Evolutionary conservation across 768 basidiomycete genomes (phyloP), one percentile per base, ranked within the genome.

Genomic region (Tricholoma matsutake): DNA sequence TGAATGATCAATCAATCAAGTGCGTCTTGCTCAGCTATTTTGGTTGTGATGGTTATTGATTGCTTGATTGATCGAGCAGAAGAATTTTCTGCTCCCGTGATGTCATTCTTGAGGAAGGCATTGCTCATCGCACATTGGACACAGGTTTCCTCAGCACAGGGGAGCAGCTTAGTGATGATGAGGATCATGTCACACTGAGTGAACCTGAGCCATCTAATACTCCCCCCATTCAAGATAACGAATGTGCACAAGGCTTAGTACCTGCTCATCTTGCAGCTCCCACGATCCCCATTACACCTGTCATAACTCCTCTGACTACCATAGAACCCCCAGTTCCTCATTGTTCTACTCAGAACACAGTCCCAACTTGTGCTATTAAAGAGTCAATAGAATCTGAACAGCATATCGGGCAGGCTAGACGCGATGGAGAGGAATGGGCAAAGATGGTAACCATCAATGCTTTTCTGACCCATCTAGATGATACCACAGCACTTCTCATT

Each of bases 381-480:
- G 57, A 54, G 13, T 56, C 54, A 1, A 73, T 71, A 13, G 39
- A 41, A 14, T 41, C 39, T n/a, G 39, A 41, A 16, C 39, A 41
- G 39, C 39, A 41, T 41, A 54, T 29, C 28, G 49, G 41, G 5
- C 43, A 58, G 29, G 56, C 66, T 7, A 13, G 16, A 1, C 22
- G n/a, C 0, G 2, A 55, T 1, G 52, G 58, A 31, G 16, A 16
- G 6, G 43, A 31, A 43, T 57, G 56, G 56, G 56, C 22, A 25
- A 25, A 25, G 22, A 25, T 25, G 22, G 22, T 25, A 25, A 25
- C 22, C 22, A 25, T 25, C 22, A 25, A 25, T 25, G 22, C 22
- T 25, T 25, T 25, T 25, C 22, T 25, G 22, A 25, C 22, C 22
- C 56, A 29, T 13, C 4, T 57, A 34, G 9, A 29, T 20, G 16